Base-by-base conservation (phyloP, 352 stramenopile species). In the Pythium coloratum region DNA sequence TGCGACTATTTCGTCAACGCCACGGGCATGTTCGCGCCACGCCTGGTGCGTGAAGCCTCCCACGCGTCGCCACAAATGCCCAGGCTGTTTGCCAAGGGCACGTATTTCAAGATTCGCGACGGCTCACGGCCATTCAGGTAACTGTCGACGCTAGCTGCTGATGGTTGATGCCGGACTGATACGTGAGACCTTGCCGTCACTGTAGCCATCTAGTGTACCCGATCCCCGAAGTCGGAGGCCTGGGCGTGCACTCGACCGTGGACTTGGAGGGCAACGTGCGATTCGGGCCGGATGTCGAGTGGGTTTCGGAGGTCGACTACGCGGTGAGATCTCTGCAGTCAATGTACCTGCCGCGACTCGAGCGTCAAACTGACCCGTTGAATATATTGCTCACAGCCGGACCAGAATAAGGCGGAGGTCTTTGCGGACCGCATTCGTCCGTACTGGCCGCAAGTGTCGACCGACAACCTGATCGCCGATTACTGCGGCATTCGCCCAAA, bases 231-330 rank as follows among this genome's bases (percentile, higher is more conserved):
- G 66, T 82, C 30, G 96, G 95, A 46, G 97, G 97, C 2, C 83
- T 99, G 12, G 97, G 97, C 36, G 89, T 99, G 0, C 97, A 99
- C 81, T 91, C 96, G 10, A 99, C 97, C 5, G 78, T 99, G 18
- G 94, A 99, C 75, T 69, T 98, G 42, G 71, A 76, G n/a, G 93
- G 94, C 30, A 91, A 92, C 53, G 82, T 97, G 16, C 90, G 92
- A 55, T 99, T 99, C 79, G 97, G 97, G 7, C 97, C 97, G 0
- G 96, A 99, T 75, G 96, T 99, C 3, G 81, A 99, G 76, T 99
- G 96, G 96, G 70, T 99, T 3, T 53, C 90, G 30, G 64, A 67
- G 0, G 88, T 98, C 67, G 83, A 98, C 50, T 98, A 98, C 62
- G 73, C 73, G 64, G 86, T 96, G 53, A 64, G 64, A 5, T 24